Percentiles rank a stretch among this genome's conserved stretches.
Conservation (phyloP, 177 flowering plant genomes). For the Vitis hybrid region DNA sequence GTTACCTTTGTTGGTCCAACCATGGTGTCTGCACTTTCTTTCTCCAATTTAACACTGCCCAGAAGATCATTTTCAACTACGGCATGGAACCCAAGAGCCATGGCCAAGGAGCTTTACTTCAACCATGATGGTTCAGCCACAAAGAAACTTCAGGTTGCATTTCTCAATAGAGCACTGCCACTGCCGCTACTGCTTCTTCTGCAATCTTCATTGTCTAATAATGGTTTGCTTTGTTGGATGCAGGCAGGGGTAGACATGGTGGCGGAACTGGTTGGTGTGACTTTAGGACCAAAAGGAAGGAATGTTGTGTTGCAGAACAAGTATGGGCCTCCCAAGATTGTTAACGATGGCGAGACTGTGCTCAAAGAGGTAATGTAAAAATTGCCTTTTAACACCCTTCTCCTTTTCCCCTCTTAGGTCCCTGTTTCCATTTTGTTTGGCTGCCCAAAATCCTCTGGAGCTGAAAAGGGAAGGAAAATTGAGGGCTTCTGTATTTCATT, state of each 20-base stretch:
- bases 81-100: constrained; percentile 36
- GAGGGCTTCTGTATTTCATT: neutral
- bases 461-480: neutral
- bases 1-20: neutral
- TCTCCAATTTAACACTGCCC: constrained; percentile 25
- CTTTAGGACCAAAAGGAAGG: constrained; percentile 93
- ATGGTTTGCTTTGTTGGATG: constrained; percentile 7
- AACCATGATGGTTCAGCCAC: constrained; percentile 81
- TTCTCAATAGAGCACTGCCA: neutral
- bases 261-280: constrained; percentile 77
- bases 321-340: constrained; percentile 89
- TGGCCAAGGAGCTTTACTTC: constrained; percentile 75
- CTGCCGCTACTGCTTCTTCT: neutral
- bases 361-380: constrained; percentile 64
- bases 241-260: constrained; percentile 87
- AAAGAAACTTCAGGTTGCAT: constrained; percentile 71
- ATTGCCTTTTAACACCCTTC: too few relatives aligned
- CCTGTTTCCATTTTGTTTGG: neutral
- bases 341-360: constrained; percentile 90
- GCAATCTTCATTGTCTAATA: neutral
- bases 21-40: constrained; percentile 49
- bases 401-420: neutral
- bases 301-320: constrained; percentile 90
- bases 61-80: constrained; percentile 22
- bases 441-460: too few relatives aligned